Conservation (phyloP, 371 early-diverging fungal genomes). For the Mucor velutinosus region DNA sequence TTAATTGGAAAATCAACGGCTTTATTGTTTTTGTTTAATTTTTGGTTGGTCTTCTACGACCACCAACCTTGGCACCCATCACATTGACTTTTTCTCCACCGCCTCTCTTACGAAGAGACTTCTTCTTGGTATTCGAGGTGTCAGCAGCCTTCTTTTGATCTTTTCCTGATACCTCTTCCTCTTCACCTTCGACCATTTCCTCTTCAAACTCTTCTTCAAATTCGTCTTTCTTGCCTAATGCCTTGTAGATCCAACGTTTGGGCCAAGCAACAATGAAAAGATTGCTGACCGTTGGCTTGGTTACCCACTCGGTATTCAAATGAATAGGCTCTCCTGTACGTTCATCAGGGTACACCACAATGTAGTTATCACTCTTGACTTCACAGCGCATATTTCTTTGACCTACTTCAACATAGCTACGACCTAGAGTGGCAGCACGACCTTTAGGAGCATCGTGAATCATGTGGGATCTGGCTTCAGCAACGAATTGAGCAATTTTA, state of each 20-base stretch:
- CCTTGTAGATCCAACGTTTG: slow-evolving; percentile 17
- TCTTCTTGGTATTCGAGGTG: slow-evolving; percentile 11
- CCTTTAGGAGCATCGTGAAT: slow-evolving; percentile 42
- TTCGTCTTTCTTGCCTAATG: slow-evolving; percentile 19
- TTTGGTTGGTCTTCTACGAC: slow-evolving; percentile 39
- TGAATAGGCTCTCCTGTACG: slow-evolving; percentile 35
- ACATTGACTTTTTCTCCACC: slow-evolving; percentile 28
- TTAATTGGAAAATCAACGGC: no score
- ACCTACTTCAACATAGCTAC: slow-evolving; percentile 41
- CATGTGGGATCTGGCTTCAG: slow-evolving; percentile 41
- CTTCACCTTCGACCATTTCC: slow-evolving; percentile 7
- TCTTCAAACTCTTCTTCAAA: slow-evolving; percentile 18
- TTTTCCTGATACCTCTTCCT: slow-evolving; percentile 1
- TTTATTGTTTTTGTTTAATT: slow-evolving; percentile 1
- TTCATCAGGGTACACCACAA: slow-evolving; percentile 43
- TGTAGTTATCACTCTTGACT: slow-evolving; percentile 42
- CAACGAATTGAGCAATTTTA: slow-evolving; percentile 50
- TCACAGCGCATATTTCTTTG: slow-evolving; percentile 43
- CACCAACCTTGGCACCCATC: slow-evolving; percentile 42
- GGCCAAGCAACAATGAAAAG: slow-evolving; percentile 39
- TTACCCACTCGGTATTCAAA: slow-evolving; percentile 41
- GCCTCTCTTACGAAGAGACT: slow-evolving; percentile 24
- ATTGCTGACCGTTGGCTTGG: slow-evolving; percentile 24
- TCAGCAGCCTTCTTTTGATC: slow-evolving; percentile 3
- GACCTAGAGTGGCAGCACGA: slow-evolving; percentile 46